A percentile compares a stretch with the other conserved stretches of the same genome.
phyloP scores from a whole-genome alignment of 116 monocot genomes.

The Zostera marina region DNA sequence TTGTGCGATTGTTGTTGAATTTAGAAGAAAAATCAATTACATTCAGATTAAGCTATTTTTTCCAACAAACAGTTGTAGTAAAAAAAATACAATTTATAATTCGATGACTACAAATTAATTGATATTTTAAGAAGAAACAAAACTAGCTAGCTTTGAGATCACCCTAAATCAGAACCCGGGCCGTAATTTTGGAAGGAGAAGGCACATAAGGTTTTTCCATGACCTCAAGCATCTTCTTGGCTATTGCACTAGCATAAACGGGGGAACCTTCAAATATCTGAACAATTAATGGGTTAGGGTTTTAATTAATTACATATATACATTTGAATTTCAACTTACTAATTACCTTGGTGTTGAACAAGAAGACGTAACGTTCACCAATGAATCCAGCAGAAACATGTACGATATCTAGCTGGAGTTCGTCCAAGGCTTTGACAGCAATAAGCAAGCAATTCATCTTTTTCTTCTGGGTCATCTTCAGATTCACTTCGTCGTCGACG shows the following conservation, averaged over 20 bases:
- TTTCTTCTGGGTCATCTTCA: constrained; percentile 73
- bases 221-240: constrained; percentile 67
- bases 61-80: too few relatives aligned
- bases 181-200: background rate
- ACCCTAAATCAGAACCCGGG: background rate
- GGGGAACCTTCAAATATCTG: constrained; percentile 76
- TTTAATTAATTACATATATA: too few relatives aligned
- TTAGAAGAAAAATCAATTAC: too few relatives aligned
- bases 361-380: constrained; percentile 68
- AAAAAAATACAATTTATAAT: too few relatives aligned
- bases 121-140: background rate
- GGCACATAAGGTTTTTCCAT: constrained; percentile 28
- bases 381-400: constrained; percentile 73
- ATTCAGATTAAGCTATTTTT: too few relatives aligned
- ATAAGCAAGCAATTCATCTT: constrained; percentile 49
- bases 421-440: constrained; percentile 48
- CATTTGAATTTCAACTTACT: background rate
- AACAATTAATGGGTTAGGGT: too few relatives aligned
- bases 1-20: too few relatives aligned
- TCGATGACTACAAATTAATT: background rate
- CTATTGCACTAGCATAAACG: constrained; percentile 68
- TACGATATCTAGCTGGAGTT: constrained; percentile 58
- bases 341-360: constrained; percentile 93
- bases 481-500: constrained; percentile 77
- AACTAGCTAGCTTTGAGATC: too few relatives aligned